Percentiles rank a stretch among this genome's conserved stretches.
Conservation (phyloP, 805 yeast species). For the Yarrowia sp. region DNA sequence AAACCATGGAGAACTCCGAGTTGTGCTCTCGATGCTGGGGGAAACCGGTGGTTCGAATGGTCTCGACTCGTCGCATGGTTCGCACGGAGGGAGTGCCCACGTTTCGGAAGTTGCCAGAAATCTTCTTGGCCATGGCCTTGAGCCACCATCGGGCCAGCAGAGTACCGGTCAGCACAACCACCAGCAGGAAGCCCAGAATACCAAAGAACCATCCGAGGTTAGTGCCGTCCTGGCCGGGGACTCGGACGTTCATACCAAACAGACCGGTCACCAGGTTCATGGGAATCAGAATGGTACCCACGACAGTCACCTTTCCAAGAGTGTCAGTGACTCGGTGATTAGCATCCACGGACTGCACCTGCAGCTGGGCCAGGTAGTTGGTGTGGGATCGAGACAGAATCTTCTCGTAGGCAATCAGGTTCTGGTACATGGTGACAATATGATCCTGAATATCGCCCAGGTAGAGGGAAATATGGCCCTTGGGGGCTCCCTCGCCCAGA, state of each 20-base stretch:
- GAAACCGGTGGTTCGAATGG: conserved; percentile 33
- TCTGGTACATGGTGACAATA: conserved; percentile 94
- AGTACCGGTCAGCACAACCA: conserved; percentile 36
- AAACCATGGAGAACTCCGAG: conserved; percentile 33
- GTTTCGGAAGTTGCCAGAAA: conserved; percentile 36
- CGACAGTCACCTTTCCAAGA: conserved; percentile 84
- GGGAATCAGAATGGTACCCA: conserved; percentile 93
- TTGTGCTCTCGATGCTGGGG: conserved; percentile 18
- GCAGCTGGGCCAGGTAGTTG: conserved; percentile 90
- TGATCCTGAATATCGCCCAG: conserved; percentile 97
- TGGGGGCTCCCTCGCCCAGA: conserved; percentile 60
- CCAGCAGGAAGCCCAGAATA: conserved; percentile 48
- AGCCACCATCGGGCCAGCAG: conserved; percentile 40
- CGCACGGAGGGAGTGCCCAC: conserved; percentile 36
- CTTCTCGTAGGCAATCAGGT: conserved; percentile 87
- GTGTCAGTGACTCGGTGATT: conserved; percentile 85
- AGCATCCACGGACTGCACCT: conserved; percentile 88
- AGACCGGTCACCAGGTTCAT: conserved; percentile 88
- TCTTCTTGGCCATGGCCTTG: conserved; percentile 39
- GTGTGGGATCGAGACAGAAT: conserved; percentile 91
- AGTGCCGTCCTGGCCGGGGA: conserved; percentile 70
- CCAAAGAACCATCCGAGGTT: conserved; percentile 72
- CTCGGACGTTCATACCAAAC: conserved; percentile 95
- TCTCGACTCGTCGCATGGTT: conserved; percentile 37
- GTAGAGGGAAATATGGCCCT: conserved; percentile 90